Evolutionary conservation across 352 stramenopile species (phyloP).

Genomic region (Phytopythium aichiense): DNA sequence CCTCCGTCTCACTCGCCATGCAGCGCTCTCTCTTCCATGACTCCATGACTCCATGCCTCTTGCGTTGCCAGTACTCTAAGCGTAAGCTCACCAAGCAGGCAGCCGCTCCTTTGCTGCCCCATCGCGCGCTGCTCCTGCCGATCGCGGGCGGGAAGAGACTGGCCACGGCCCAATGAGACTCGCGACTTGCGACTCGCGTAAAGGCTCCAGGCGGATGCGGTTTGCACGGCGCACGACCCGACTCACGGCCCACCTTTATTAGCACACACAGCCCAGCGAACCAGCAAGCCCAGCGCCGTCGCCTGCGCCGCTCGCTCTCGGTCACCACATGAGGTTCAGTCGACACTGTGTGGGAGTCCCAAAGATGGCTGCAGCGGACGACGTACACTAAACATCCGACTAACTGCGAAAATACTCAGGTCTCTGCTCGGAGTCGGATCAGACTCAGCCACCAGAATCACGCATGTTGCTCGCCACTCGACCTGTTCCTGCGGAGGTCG

Average conservation of each 20-base stretch:
- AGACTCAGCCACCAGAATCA: background rate
- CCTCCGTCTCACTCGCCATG: background rate
- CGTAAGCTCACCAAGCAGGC: no score
- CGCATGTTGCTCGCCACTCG: background rate
- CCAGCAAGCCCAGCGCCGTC: no score
- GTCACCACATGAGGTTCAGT: no score
- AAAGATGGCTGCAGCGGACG: background rate
- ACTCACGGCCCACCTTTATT: background rate
- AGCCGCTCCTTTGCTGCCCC: background rate
- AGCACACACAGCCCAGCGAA: no score
- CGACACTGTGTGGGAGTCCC: no score
- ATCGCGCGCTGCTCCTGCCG: background rate
- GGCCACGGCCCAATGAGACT: background rate
- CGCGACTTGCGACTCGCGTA: background rate
- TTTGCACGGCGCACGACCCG: background rate
- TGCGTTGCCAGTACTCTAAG: no score
- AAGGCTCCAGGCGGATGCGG: background rate
- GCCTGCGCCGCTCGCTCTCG: no score
- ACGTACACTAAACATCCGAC: background rate
- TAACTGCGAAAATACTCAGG: background rate
- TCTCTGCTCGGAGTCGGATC: background rate
- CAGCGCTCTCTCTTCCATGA: no score
- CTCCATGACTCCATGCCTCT: no score
- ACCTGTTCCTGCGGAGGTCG: no score
- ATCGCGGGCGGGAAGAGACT: background rate